These are phyloP conservation scores for Trichoderma afroharzianum DNA, from an alignment of 2,329 filamentous ascomycete genomes.

Conservation along the genomic window DNA sequence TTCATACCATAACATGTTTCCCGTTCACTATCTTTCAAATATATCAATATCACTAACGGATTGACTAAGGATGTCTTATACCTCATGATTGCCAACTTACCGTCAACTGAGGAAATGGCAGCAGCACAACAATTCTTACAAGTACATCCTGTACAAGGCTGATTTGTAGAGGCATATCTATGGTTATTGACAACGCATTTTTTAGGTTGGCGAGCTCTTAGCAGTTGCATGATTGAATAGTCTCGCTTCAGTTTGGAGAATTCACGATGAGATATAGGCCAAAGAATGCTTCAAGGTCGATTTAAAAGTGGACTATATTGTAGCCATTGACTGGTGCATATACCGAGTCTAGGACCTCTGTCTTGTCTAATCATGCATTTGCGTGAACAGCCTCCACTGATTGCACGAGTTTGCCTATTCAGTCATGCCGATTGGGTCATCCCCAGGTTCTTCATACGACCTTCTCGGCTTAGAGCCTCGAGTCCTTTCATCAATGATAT, in stretches of 20 bases:
- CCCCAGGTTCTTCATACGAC: constrained; percentile 33
- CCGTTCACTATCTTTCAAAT: background rate
- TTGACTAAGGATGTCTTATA: constrained; percentile 16
- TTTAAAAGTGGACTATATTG: background rate
- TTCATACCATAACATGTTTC: background rate
- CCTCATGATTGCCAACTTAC: constrained; percentile 19
- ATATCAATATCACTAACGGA: background rate
- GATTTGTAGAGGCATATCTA: background rate
- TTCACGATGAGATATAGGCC: background rate
- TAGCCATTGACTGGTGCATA: background rate
- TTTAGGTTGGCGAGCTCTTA: background rate
- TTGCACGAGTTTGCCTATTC: background rate
- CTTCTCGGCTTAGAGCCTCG: constrained; percentile 29
- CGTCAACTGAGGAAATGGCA: constrained; percentile 16
- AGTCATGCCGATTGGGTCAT: constrained; percentile 15
- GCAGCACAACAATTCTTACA: constrained; percentile 8
- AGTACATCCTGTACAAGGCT: background rate
- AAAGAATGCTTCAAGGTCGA: background rate
- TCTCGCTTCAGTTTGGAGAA: background rate
- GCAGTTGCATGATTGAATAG: background rate
- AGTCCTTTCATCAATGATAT: constrained; percentile 36
- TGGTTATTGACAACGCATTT: background rate
- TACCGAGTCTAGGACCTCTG: background rate
- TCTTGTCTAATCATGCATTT: background rate
- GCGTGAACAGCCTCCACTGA: background rate